Percentiles rank a stretch among this genome's conserved stretches.
phyloP scores from a whole-genome alignment of 2,329 filamentous ascomycete species.

The Verticillium klebahnii region DNA sequence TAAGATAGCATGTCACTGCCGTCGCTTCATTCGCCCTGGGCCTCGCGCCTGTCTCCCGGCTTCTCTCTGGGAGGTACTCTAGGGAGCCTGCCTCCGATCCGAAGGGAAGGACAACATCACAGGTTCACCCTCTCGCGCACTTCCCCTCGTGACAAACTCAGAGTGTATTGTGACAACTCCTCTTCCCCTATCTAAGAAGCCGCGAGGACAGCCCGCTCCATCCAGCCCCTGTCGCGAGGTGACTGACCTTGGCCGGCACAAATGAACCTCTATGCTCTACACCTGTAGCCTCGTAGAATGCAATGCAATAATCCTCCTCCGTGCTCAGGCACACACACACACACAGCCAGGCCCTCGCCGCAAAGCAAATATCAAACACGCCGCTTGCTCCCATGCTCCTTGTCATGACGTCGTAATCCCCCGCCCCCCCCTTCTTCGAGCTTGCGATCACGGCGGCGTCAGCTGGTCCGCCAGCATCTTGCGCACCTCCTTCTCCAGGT shows the following conservation, averaged over 20 bases:
- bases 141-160: no score
- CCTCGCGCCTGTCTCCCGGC: no score
- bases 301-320: not conserved
- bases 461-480: constrained; percentile 35
- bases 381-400: not conserved
- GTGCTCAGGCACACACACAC: not conserved
- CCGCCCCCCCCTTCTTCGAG: not conserved
- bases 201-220: no score
- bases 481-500: constrained; percentile 38
- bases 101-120: no score
- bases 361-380: not conserved
- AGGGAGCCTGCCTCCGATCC: no score
- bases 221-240: no score
- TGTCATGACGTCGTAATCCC: not conserved
- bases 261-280: not conserved
- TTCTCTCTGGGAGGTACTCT: no score
- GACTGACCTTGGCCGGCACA: no score
- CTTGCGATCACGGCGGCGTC: constrained; percentile 27
- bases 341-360: not conserved
- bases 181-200: no score
- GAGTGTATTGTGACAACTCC: no score
- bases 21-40: not conserved
- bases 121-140: no score
- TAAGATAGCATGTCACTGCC: not conserved
- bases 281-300: not conserved